phyloP scores from a whole-genome alignment of 1,139 yeast genomes.

The Candida sanyaensis region DNA sequence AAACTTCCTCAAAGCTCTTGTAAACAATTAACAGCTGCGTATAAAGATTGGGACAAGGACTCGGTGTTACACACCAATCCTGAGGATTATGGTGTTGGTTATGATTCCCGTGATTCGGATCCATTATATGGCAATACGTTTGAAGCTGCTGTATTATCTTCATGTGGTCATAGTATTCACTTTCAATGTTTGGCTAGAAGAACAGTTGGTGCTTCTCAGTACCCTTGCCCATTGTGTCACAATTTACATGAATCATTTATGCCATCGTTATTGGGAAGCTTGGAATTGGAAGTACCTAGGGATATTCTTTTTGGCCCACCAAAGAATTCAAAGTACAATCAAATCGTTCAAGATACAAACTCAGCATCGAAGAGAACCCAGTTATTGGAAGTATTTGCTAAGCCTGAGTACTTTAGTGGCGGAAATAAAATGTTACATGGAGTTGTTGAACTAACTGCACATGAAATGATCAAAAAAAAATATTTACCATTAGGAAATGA shows the following conservation, averaged over 20 bases:
- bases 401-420: conserved; percentile 1
- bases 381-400: background rate
- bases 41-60: conserved; percentile 24
- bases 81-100: conserved; percentile 30
- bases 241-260: conserved; percentile 47
- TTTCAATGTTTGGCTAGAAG: conserved; percentile 48
- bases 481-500: conserved; percentile 3
- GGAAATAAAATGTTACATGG: background rate
- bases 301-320: conserved; percentile 17
- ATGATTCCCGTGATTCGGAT: conserved; percentile 5
- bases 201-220: conserved; percentile 28
- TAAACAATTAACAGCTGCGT: conserved; percentile 19
- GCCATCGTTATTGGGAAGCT: conserved; percentile 39
- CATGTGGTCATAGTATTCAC: conserved; percentile 77
- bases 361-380: background rate
- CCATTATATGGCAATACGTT: conserved; percentile 4
- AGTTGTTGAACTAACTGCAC: no score
- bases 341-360: conserved; percentile 15
- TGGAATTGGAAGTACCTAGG: conserved; percentile 17
- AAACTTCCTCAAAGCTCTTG: conserved; percentile 35
- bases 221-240: conserved; percentile 68
- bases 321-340: conserved; percentile 19
- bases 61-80: conserved; percentile 14
- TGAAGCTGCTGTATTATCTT: conserved; percentile 42
- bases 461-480: background rate